Evolutionary conservation across 768 basidiomycete genomes (phyloP).

Genomic region (Tricholoma hemisulphureum): DNA sequence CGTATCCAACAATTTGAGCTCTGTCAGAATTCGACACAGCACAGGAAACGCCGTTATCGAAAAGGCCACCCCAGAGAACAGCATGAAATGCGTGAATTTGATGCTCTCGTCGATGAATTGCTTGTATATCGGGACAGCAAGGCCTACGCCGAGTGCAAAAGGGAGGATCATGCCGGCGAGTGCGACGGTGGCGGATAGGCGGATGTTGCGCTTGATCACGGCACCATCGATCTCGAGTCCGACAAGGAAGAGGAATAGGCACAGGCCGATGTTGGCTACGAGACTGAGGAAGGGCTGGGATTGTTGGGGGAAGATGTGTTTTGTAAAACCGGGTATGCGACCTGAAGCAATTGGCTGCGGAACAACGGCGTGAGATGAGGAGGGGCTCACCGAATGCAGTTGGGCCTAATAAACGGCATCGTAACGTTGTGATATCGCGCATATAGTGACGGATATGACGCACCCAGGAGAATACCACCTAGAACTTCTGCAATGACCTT

Average conservation of each 20-base stretch:
- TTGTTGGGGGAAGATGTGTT: slow-evolving; percentile 74
- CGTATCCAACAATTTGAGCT: slow-evolving; percentile 88
- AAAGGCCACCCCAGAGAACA: slow-evolving; percentile 91
- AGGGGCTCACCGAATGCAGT: slow-evolving; percentile 43
- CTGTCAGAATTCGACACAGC: slow-evolving; percentile 82
- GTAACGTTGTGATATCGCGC: slow-evolving; percentile 1
- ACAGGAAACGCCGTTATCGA: slow-evolving; percentile 88
- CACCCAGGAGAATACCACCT: slow-evolving; percentile 85
- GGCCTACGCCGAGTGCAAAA: slow-evolving; percentile 77
- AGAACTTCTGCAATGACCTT: slow-evolving; percentile 80
- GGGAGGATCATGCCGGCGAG: slow-evolving; percentile 84
- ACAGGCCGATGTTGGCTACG: slow-evolving; percentile 84
- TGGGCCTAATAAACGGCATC: slow-evolving; percentile 36
- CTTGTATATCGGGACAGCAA: slow-evolving; percentile 64
- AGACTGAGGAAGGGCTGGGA: slow-evolving; percentile 81
- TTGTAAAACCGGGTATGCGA: slow-evolving; percentile 84
- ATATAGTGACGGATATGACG: slow-evolving; percentile 7
- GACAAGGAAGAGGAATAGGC: slow-evolving; percentile 88
- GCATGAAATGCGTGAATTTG: slow-evolving; percentile 86
- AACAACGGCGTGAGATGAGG: not conserved
- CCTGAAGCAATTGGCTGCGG: slow-evolving; percentile 38
- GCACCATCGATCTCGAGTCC: slow-evolving; percentile 86
- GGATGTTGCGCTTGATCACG: slow-evolving; percentile 76
- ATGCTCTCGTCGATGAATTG: slow-evolving; percentile 67
- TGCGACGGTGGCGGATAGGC: slow-evolving; percentile 66